Percentiles rank a stretch among this genome's conserved stretches.
These are phyloP conservation scores for Atkinsonella texensis DNA, from an alignment of 2,329 filamentous ascomycete species.

Conservation along the genomic window DNA sequence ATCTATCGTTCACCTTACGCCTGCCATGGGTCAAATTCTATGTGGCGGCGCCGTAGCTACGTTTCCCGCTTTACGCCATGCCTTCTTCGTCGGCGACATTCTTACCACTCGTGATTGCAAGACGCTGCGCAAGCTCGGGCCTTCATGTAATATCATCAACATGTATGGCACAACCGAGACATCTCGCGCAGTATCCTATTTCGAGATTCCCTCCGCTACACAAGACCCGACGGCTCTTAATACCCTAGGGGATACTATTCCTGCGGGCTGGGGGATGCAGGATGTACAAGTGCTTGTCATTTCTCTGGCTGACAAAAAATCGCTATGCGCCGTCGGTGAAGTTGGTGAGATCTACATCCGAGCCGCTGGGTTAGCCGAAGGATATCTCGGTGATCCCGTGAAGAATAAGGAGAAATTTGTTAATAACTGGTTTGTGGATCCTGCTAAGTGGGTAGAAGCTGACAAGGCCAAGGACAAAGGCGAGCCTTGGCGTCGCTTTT, in stretches of 20 bases:
- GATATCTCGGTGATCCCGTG: conserved; percentile 50
- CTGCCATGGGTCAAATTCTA: conserved; percentile 91
- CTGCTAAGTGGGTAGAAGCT: too few relatives aligned
- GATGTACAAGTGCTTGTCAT: conserved; percentile 51
- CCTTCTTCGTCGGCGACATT: conserved; percentile 88
- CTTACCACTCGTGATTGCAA: conserved; percentile 75
- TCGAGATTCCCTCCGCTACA: conserved; percentile 55
- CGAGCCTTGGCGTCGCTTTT: too few relatives aligned
- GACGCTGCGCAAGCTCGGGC: conserved; percentile 36
- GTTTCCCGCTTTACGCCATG: conserved; percentile 65
- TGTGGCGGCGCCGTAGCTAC: conserved; percentile 70
- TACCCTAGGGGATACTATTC: conserved; percentile 30
- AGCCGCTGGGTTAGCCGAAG: conserved; percentile 73
- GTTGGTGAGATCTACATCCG: conserved; percentile 76
- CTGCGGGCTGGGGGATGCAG: conserved; percentile 75
- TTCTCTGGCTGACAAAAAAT: too few relatives aligned
- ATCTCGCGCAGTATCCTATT: conserved; percentile 70
- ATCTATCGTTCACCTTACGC: conserved; percentile 19
- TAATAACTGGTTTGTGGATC: conserved; percentile 65
- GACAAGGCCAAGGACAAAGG: too few relatives aligned
- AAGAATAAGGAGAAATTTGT: conserved; percentile 69
- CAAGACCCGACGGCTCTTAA: conserved; percentile 43
- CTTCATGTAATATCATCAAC: conserved; percentile 48
- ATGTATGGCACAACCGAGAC: conserved; percentile 88
- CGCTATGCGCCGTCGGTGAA: conserved; percentile 45